Evolutionary conservation across 208 protist species (phyloP).

Genomic region (Vickermania spadyakhi): DNA sequence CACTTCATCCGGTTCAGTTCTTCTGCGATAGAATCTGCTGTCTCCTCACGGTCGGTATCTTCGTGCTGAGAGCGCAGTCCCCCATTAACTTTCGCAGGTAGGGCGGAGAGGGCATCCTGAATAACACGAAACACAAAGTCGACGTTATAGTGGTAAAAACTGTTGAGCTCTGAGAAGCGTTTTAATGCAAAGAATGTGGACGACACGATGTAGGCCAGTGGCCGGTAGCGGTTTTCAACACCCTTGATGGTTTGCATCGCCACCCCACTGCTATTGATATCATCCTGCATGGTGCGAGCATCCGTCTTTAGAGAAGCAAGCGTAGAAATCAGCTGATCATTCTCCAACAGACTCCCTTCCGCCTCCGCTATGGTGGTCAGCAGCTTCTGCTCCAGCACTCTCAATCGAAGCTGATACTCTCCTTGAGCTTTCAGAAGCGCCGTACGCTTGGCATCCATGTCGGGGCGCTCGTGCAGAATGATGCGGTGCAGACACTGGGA

Average conservation of each 20-base stretch:
- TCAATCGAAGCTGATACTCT: constrained; percentile 91
- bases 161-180: constrained; percentile 89
- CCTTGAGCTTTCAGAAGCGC: constrained; percentile 93
- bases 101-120: constrained; percentile 56
- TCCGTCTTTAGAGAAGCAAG: constrained; percentile 94
- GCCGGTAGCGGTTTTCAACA: constrained; percentile 87
- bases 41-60: constrained; percentile 6
- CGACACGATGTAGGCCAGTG: constrained; percentile 84
- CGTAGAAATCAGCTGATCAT: constrained; percentile 93
- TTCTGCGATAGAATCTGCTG: constrained; percentile 8
- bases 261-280: constrained; percentile 88
- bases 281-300: constrained; percentile 76
- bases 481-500: constrained; percentile 92
- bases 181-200: constrained; percentile 95
- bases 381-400: constrained; percentile 94
- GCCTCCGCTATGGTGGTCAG: constrained; percentile 90
- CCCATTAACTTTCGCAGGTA: constrained; percentile 16
- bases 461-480: constrained; percentile 92
- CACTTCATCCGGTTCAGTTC: constrained; percentile 22
- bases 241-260: constrained; percentile 84
- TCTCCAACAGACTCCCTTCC: constrained; percentile 96
- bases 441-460: constrained; percentile 90
- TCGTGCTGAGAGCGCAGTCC: constrained; percentile 1
- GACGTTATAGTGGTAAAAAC: constrained; percentile 97
- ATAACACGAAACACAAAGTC: constrained; percentile 93